These are phyloP conservation scores for Takakia lepidozioides DNA, from an alignment of 225 moss, liverwort and hornwort genomes.

Conservation along the genomic window DNA sequence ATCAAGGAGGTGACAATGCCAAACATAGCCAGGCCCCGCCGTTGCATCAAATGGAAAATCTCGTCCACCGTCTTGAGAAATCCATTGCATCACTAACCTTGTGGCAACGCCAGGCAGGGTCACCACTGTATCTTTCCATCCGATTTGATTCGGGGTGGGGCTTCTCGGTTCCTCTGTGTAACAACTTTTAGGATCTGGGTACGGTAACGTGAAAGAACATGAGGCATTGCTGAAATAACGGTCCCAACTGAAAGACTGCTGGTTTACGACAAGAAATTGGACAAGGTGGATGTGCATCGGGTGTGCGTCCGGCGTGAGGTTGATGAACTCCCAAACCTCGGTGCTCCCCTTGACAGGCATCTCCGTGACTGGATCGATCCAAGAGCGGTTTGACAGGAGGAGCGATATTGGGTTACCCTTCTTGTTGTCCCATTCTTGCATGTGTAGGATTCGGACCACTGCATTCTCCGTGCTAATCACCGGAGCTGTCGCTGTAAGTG, in stretches of 20 bases:
- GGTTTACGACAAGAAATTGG: not conserved
- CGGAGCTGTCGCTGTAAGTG: not conserved
- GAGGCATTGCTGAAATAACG: not conserved
- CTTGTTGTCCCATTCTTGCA: not conserved
- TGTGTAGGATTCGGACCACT: not conserved
- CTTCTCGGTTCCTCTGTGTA: constrained; percentile 5
- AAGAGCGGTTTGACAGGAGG: constrained; percentile 1
- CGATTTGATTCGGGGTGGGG: constrained; percentile 9
- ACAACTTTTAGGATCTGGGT: constrained; percentile 7
- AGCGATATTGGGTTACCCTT: not conserved
- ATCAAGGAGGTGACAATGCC: constrained; percentile 27
- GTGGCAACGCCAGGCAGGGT: constrained; percentile 13
- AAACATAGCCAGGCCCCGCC: constrained; percentile 19
- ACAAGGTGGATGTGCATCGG: constrained; percentile 6
- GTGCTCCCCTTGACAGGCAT: not conserved
- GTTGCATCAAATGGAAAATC: constrained; percentile 17
- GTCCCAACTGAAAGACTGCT: constrained; percentile 5
- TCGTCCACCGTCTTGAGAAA: constrained; percentile 1
- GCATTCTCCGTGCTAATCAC: not conserved
- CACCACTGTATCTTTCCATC: constrained; percentile 24
- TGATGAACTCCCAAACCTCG: too few relatives aligned
- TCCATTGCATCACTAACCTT: constrained; percentile 10
- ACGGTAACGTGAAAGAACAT: not conserved
- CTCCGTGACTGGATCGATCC: constrained; percentile 5
- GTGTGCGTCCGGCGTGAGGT: too few relatives aligned